Base-by-base conservation (phyloP, 768 basidiomycete genomes). In the Trametes cingulata region DNA sequence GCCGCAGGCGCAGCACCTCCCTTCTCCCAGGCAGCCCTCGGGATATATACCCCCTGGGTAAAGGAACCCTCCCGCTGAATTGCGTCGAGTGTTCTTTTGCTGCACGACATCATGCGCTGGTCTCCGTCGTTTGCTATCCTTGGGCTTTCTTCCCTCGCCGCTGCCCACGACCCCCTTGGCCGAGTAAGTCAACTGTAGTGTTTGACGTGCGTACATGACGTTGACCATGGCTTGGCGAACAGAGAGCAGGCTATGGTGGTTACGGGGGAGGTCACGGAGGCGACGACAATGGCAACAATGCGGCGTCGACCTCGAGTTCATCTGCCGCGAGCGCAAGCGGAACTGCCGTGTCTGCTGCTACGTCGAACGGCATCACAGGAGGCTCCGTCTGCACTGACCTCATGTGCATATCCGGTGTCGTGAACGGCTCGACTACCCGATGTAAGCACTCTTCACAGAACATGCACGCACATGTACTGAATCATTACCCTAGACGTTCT, bases 401-500 rank as follows among this genome's bases (percentile, higher is more conserved):
- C 19, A 48, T 68, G 60, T 68, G 67, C 48, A 56, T 68, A 15
- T 60, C 65, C 6, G 69, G 60, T 3, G 42, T 68, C 24, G 62
- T 68, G 36, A 67, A 70, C 37, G 67, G 67, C 33, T 61, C 65
- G 5, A 64, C 53, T 3, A 55, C 60, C 8, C 53, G 56, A 42
- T 70, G 69, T 70, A 24, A 50, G 69, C 10, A 33, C 29, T 10
- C 29, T 33, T 33, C 29, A 33, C 29, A 33, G 29, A 33, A 33
- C 4, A 14, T 37, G 36, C 50, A 37, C 5, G 37, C 3, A 20
- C 36, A 12, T 39, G 12, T 19, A 22, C 3, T 15, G 2, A 12
- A 33, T 4, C 29, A 33, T 33, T 10, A 4, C 29, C 19, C 46
- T 62, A 86, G 83, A 84, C 71, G 74, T 77, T 3, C 69, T 86